Evolutionary conservation across 2,329 filamentous ascomycete species (phyloP).

Genomic region (Aureobasidium sp.): DNA sequence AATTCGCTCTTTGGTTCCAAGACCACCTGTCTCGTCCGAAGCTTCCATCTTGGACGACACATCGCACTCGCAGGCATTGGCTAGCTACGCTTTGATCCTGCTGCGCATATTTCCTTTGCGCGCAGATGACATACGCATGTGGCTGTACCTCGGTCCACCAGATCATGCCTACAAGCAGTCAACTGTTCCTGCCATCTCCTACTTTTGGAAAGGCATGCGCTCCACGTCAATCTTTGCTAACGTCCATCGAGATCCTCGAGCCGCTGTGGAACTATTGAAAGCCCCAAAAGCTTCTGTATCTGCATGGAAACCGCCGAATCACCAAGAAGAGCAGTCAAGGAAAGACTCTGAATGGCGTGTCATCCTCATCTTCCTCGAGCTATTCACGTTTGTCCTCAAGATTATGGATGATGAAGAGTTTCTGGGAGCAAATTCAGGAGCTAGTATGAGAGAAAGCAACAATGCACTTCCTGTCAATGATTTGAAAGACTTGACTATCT

Average conservation of each 20-base stretch:
- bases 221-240: conserved; percentile 51
- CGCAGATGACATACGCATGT: conserved; percentile 89
- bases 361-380: conserved; percentile 81
- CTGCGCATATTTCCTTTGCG: conserved; percentile 75
- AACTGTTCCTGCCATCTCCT: conserved; percentile 59
- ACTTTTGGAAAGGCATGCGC: conserved; percentile 69
- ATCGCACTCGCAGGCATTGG: conserved; percentile 59
- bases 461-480: conserved; percentile 66
- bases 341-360: conserved; percentile 74
- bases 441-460: conserved; percentile 50
- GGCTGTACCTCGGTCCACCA: conserved; percentile 64
- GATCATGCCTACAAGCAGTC: not conserved
- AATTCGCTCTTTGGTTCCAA: conserved; percentile 45
- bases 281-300: conserved; percentile 28
- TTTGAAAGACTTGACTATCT: conserved; percentile 66
- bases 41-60: not conserved
- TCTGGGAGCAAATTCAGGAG: conserved; percentile 38
- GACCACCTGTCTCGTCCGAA: not conserved
- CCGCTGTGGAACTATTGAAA: conserved; percentile 51
- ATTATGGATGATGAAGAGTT: conserved; percentile 97
- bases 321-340: conserved; percentile 32
- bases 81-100: conserved; percentile 79
- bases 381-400: conserved; percentile 87
- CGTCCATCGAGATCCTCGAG: conserved; percentile 51
- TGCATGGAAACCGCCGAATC: conserved; percentile 27